Percentiles rank a stretch among this genome's conserved stretches.
Evolutionary conservation across 345 rosid genomes (phyloP).

Genomic region (Ricinus communis): DNA sequence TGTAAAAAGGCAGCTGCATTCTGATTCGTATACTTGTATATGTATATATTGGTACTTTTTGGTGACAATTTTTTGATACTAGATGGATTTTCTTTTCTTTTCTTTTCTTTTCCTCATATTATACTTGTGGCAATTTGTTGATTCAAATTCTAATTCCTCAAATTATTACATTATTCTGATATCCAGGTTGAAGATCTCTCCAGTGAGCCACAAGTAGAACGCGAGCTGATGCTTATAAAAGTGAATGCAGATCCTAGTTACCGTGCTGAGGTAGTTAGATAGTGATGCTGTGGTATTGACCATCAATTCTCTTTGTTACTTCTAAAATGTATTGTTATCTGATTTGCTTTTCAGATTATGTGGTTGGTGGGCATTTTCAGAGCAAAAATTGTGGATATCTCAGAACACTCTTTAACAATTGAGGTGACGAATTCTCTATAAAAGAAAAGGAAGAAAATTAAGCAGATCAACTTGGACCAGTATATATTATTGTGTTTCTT

Average conservation of each 20-base stretch:
- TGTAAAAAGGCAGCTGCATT: background rate
- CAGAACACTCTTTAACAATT: constrained; percentile 67
- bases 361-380: constrained; percentile 90
- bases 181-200: constrained; percentile 89
- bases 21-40: too few relatives aligned
- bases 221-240: constrained; percentile 90
- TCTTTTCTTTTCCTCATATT: background rate
- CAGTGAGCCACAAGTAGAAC: constrained; percentile 87
- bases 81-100: background rate
- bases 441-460: background rate
- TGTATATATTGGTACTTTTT: too few relatives aligned
- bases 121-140: background rate
- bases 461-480: background rate
- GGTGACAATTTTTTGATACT: too few relatives aligned
- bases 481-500: background rate
- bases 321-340: background rate
- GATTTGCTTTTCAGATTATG: constrained; percentile 58
- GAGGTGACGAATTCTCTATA: constrained; percentile 48
- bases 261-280: constrained; percentile 63
- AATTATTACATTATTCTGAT: background rate
- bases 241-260: constrained; percentile 57
- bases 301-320: background rate
- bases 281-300: background rate
- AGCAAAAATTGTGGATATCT: constrained; percentile 78
- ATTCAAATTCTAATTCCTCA: background rate